Evolutionary conservation across 805 yeast genomes (phyloP).

Genomic region (Suhomyces tanzawaensis): DNA sequence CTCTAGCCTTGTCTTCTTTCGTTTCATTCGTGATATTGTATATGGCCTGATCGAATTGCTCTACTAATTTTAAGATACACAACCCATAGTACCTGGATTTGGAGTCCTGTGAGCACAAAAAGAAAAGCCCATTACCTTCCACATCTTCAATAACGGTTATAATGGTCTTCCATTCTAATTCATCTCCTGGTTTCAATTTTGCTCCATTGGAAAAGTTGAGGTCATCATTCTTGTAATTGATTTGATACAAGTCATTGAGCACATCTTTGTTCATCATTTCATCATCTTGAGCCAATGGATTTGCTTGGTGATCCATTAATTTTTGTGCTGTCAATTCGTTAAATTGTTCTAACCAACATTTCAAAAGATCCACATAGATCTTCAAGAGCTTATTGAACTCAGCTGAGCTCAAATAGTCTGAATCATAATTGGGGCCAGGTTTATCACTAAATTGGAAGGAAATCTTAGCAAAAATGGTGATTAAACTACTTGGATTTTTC

Average conservation of each 20-base stretch:
- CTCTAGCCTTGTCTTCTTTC: slow-evolving; percentile 4
- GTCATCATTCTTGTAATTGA: slow-evolving; percentile 43
- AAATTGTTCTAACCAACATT: slow-evolving; percentile 76
- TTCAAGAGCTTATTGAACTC: slow-evolving; percentile 60
- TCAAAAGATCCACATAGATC: slow-evolving; percentile 74
- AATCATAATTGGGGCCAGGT: slow-evolving; percentile 52
- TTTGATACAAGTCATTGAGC: slow-evolving; percentile 43
- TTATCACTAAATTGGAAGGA: slow-evolving; percentile 80
- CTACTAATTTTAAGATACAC: slow-evolving; percentile 69
- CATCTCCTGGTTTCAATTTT: slow-evolving; percentile 46
- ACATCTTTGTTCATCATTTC: slow-evolving; percentile 38
- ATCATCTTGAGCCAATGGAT: slow-evolving; percentile 32
- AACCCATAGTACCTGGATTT: slow-evolving; percentile 73
- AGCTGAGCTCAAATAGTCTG: slow-evolving; percentile 57
- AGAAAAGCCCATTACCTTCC: slow-evolving; percentile 92
- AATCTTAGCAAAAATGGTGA: slow-evolving; percentile 72
- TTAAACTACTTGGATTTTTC: slow-evolving; percentile 64
- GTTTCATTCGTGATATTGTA: slow-evolving; percentile 44
- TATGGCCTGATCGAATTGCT: slow-evolving; percentile 85
- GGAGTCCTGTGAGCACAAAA: slow-evolving; percentile 84
- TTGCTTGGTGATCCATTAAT: slow-evolving; percentile 22
- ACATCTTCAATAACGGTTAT: slow-evolving; percentile 89
- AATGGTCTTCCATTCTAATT: slow-evolving; percentile 71
- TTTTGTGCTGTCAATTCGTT: slow-evolving; percentile 24
- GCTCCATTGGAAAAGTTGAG: slow-evolving; percentile 10